A percentile compares a stretch with the other conserved stretches of the same genome.
These are phyloP conservation scores for Luffa aegyptiaca DNA, from an alignment of 306 rosid genomes.

Conservation along the genomic window DNA sequence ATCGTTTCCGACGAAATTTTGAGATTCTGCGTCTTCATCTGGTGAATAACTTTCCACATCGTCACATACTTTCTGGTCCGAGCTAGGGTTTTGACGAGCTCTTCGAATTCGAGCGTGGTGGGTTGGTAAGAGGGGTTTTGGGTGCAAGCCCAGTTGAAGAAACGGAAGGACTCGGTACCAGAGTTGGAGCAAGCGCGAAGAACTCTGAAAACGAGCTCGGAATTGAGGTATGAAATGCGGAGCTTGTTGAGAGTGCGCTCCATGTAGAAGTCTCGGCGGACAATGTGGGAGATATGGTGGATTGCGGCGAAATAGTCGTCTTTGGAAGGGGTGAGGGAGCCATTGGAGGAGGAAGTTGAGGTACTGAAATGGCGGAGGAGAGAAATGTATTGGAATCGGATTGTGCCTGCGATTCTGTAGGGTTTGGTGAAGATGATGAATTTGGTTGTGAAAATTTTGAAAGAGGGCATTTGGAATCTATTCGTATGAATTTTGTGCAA, in stretches of 20 bases:
- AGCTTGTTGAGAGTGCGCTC: constrained; percentile 95
- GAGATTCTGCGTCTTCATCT: constrained; percentile 41
- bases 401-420: neutral
- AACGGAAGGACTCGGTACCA: constrained; percentile 59
- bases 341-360: constrained; percentile 8
- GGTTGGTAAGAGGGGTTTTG: constrained; percentile 51
- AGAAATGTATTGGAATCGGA: neutral
- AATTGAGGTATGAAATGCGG: constrained; percentile 40
- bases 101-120: constrained; percentile 76
- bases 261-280: constrained; percentile 80
- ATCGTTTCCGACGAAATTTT: constrained; percentile 51
- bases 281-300: constrained; percentile 78
- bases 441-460: neutral
- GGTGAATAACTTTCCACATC: constrained; percentile 73
- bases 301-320: constrained; percentile 80
- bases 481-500: neutral
- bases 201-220: constrained; percentile 84
- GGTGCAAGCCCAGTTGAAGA: constrained; percentile 85
- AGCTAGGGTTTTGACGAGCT: constrained; percentile 63
- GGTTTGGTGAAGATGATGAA: neutral
- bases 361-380: constrained; percentile 2
- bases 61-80: constrained; percentile 49
- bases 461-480: neutral
- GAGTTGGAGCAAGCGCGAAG: constrained; percentile 64
- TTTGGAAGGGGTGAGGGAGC: constrained; percentile 13